These are phyloP conservation scores for Colletotrichum somersetense DNA, from an alignment of 2,329 filamentous ascomycete genomes.

Conservation along the genomic window DNA sequence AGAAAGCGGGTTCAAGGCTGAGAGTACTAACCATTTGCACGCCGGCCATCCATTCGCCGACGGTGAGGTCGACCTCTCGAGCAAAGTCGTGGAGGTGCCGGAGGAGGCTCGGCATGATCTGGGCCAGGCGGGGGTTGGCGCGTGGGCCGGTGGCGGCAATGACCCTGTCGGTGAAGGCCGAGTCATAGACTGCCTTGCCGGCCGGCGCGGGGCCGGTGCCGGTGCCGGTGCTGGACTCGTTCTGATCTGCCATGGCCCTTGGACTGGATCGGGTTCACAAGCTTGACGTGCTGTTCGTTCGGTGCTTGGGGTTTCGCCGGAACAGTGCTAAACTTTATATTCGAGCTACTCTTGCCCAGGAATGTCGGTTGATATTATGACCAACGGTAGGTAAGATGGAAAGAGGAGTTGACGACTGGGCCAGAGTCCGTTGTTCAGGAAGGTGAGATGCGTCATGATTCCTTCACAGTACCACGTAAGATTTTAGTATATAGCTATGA, in stretches of 20 bases:
- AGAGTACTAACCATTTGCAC: conserved; percentile 64
- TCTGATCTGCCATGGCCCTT: conserved; percentile 13
- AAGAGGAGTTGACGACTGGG: neutral
- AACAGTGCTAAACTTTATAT: conserved; percentile 5
- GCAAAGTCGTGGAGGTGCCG: conserved; percentile 77
- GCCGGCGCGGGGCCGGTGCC: conserved; percentile 1
- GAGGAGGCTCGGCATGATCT: conserved; percentile 70
- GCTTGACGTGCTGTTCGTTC: neutral
- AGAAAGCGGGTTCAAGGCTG: neutral
- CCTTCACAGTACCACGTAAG: neutral
- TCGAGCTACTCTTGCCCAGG: neutral
- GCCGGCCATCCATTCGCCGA: conserved; percentile 75
- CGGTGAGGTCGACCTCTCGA: conserved; percentile 74
- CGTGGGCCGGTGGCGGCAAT: conserved; percentile 74
- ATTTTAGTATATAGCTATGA: neutral
- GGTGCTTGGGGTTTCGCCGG: conserved; percentile 17
- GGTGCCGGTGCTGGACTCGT: neutral
- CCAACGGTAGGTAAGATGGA: neutral
- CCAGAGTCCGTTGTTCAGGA: neutral
- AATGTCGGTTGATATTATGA: neutral
- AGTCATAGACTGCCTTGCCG: conserved; percentile 44
- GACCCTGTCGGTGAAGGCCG: conserved; percentile 71
- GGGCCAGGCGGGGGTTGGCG: conserved; percentile 68
- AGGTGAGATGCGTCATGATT: neutral
- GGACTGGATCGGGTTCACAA: conserved; percentile 2